Conservation (phyloP, 2,329 filamentous ascomycete genomes). For the Fusarium equiseti region DNA sequence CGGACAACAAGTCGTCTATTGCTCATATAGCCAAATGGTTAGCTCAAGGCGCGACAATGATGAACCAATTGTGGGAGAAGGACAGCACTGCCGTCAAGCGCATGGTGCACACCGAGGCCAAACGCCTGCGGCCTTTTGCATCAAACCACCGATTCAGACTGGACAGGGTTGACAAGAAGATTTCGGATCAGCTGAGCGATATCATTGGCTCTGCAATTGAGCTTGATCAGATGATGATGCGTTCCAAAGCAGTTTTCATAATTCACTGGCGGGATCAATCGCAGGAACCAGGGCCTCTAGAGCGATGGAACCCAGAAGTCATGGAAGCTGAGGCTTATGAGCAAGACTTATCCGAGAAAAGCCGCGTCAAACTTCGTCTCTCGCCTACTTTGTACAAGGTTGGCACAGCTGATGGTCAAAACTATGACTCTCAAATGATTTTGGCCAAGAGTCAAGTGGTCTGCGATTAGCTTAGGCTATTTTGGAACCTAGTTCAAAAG, state of each 20-base stretch:
- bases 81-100: accelerated
- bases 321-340: not conserved
- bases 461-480: slow-evolving; percentile 4
- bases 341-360: accelerated
- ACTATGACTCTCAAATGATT: not conserved
- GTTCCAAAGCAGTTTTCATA: slow-evolving; percentile 19
- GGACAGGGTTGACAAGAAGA: not conserved
- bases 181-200: not conserved
- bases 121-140: not conserved
- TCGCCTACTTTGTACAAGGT: slow-evolving; percentile 17
- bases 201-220: slow-evolving; percentile 11
- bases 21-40: slow-evolving; percentile 13
- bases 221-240: slow-evolving; percentile 21
- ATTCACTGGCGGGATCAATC: not conserved
- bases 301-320: not conserved
- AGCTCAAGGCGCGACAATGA: slow-evolving; percentile 5
- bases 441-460: slow-evolving; percentile 26
- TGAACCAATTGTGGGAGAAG: not conserved
- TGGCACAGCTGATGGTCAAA: slow-evolving; percentile 23
- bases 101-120: not conserved
- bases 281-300: accelerated
- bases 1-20: accelerated
- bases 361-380: not conserved
- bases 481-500: no score
- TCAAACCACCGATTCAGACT: accelerated